Percentiles rank a stretch among this genome's conserved stretches.
phyloP scores from a whole-genome alignment of 139 green algal species.

The Coelastrella sp. region DNA sequence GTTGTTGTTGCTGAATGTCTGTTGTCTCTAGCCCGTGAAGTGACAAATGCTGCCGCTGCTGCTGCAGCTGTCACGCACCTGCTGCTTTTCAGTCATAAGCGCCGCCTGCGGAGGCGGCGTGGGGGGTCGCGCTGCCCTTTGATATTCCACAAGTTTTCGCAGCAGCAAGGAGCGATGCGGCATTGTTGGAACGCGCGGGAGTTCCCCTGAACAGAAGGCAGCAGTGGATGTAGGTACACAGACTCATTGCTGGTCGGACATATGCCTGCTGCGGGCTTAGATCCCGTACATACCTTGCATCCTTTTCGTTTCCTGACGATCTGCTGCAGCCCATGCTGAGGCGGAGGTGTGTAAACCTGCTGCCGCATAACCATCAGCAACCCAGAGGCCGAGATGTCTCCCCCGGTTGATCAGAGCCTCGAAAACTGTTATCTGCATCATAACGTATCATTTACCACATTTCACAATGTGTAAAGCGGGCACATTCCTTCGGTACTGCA shows the following conservation, averaged over 20 bases:
- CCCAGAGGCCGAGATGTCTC: background rate
- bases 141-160: conserved; percentile 18
- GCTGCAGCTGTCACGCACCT: background rate
- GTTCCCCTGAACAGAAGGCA: background rate
- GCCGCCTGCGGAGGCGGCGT: background rate
- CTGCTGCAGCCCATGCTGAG: background rate
- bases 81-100: background rate
- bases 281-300: background rate
- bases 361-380: conserved; percentile 8
- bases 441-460: background rate
- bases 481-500: no score
- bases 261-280: background rate
- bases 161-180: conserved; percentile 30
- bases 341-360: background rate
- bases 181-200: conserved; percentile 1
- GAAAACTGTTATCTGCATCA: background rate
- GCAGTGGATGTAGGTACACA: background rate
- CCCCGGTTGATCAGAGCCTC: background rate
- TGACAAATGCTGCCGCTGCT: background rate
- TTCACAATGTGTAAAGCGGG: no score
- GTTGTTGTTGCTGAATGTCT: background rate
- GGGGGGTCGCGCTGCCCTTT: background rate
- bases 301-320: background rate
- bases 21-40: no score
- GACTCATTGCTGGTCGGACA: background rate